Conservation (phyloP, 495 filamentous ascomycete genomes). For the Neurospora sp. region DNA sequence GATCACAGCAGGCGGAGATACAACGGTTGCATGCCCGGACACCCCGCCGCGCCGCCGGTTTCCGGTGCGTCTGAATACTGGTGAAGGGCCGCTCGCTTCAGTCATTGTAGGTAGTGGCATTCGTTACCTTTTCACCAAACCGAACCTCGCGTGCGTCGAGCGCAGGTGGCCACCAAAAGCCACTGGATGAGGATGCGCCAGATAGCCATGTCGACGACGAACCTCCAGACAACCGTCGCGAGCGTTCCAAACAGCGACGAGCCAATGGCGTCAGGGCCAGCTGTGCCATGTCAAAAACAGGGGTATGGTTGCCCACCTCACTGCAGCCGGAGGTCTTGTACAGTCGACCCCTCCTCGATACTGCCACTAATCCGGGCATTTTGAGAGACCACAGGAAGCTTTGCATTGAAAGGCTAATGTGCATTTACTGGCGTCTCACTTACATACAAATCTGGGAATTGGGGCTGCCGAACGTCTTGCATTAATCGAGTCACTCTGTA, state of each 20-base stretch:
- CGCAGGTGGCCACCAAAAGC: constrained; percentile 1
- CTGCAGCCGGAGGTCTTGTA: constrained; percentile 5
- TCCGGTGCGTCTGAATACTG: neutral
- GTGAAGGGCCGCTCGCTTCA: neutral
- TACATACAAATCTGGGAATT: neutral
- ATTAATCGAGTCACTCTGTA: neutral
- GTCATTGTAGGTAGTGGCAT: neutral
- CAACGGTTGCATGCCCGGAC: neutral
- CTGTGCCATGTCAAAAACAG: constrained; percentile 7
- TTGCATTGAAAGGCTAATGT: neutral
- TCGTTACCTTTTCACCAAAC: neutral
- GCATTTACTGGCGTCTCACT: neutral
- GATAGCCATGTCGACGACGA: constrained; percentile 13
- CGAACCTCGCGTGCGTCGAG: neutral
- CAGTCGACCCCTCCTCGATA: constrained; percentile 1
- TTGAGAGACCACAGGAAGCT: neutral
- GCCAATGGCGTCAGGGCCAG: constrained; percentile 16
- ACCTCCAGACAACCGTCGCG: constrained; percentile 11
- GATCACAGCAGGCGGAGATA: neutral
- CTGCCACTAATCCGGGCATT: neutral
- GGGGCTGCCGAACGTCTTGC: neutral
- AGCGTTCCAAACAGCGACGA: constrained; percentile 9
- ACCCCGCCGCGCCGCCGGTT: neutral
- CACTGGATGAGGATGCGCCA: constrained; percentile 26
- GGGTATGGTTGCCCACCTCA: constrained; percentile 9